Evolutionary conservation across 768 basidiomycete species (phyloP).

Genomic region (Kwoniella mangroviensis): DNA sequence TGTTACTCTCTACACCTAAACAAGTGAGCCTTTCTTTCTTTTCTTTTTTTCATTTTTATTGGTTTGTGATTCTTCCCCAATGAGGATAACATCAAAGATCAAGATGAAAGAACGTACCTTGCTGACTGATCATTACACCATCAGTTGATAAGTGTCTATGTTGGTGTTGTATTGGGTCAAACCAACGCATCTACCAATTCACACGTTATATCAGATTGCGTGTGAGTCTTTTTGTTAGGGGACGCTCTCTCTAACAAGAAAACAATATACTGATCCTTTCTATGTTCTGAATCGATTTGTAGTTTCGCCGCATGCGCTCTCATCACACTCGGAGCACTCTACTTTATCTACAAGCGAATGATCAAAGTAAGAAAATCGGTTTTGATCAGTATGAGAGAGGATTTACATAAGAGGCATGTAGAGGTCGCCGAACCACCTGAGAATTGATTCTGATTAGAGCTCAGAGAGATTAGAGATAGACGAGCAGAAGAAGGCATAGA

Average conservation of each 20-base stretch:
- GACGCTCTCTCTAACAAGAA: too few relatives aligned
- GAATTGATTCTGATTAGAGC: background rate
- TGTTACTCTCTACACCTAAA: slow-evolving; percentile 82
- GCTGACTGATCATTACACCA: background rate
- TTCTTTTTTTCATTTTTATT: background rate
- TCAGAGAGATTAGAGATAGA: background rate
- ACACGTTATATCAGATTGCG: slow-evolving; percentile 71
- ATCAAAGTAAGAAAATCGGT: slow-evolving; percentile 59
- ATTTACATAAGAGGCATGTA: slow-evolving; percentile 27
- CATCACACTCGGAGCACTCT: slow-evolving; percentile 66
- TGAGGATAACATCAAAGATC: background rate
- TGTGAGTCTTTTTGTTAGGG: slow-evolving; percentile 53
- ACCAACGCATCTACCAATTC: slow-evolving; percentile 60
- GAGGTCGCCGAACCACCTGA: slow-evolving; percentile 17
- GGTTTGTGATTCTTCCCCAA: background rate
- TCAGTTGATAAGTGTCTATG: slow-evolving; percentile 26
- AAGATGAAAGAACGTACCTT: background rate
- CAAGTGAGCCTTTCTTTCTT: slow-evolving; percentile 66
- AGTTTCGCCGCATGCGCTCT: slow-evolving; percentile 67
- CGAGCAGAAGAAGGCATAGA: too few relatives aligned
- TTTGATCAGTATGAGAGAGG: slow-evolving; percentile 44
- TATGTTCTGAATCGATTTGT: background rate
- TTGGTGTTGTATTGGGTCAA: slow-evolving; percentile 52
- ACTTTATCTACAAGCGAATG: slow-evolving; percentile 74
- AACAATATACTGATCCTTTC: too few relatives aligned